These are phyloP conservation scores for Trametes sanguinea DNA, from an alignment of 768 basidiomycete genomes.

Conservation along the genomic window DNA sequence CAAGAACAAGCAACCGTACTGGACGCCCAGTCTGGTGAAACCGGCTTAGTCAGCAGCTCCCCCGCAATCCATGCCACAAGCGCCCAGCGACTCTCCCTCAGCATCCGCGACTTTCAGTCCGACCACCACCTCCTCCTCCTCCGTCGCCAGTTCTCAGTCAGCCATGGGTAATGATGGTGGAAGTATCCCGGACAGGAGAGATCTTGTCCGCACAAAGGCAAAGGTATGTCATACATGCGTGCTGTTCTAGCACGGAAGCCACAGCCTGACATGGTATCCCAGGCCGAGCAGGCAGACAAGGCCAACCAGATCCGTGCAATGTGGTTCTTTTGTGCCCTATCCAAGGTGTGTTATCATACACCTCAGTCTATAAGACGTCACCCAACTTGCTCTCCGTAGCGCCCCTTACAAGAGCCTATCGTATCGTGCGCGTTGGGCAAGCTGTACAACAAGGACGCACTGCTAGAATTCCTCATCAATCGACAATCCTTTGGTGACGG, in stretches of 20 bases:
- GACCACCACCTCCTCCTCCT: conserved; percentile 11
- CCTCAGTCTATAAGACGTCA: too few species aligned
- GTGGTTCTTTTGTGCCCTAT: conserved; percentile 94
- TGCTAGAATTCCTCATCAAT: conserved; percentile 89
- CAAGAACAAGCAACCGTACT: conserved; percentile 1
- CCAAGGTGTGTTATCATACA: conserved; percentile 62
- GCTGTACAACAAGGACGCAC: conserved; percentile 93
- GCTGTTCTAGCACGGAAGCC: background rate
- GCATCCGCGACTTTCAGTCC: conserved; percentile 10
- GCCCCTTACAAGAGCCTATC: conserved; percentile 82
- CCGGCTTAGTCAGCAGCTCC: background rate
- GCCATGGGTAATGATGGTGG: conserved; percentile 88
- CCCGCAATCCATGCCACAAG: background rate
- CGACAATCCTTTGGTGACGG: conserved; percentile 87
- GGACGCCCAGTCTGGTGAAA: background rate
- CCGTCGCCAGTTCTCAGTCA: background rate
- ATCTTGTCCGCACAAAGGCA: conserved; percentile 70
- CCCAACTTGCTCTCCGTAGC: conserved; percentile 42
- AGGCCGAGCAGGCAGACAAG: conserved; percentile 88
- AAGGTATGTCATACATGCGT: conserved; percentile 48
- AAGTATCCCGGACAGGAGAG: conserved; percentile 82
- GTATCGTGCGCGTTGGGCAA: conserved; percentile 93
- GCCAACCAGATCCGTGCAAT: conserved; percentile 84
- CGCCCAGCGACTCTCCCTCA: background rate
- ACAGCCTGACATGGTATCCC: conserved; percentile 10